A percentile compares a stretch with the other conserved stretches of the same genome.
Conservation (phyloP, 495 filamentous ascomycete species). For the Aspergillus cristatus region DNA sequence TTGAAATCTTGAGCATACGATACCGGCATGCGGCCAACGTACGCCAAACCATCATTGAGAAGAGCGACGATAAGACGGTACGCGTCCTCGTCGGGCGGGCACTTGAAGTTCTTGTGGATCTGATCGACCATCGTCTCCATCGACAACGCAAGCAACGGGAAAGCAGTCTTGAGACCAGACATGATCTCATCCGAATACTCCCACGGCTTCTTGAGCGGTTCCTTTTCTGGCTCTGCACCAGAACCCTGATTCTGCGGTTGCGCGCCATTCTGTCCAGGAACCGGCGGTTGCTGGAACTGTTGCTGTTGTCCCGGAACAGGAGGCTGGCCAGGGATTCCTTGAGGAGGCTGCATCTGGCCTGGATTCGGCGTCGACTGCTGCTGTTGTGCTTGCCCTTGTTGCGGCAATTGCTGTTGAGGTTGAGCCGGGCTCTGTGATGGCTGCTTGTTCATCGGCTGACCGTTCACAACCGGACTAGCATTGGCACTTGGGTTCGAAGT, state of each 20-base stretch:
- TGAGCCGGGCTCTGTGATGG: conserved; percentile 21
- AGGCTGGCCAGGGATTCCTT: conserved; percentile 13
- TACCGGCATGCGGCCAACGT: conserved; percentile 74
- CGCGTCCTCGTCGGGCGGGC: conserved; percentile 94
- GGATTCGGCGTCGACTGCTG: conserved; percentile 24
- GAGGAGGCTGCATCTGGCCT: conserved; percentile 16
- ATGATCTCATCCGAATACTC: conserved; percentile 94
- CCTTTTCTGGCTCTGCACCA: conserved; percentile 24
- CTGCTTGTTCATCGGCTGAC: conserved; percentile 24
- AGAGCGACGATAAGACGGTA: conserved; percentile 96
- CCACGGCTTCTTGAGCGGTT: conserved; percentile 71
- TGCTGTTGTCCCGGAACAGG: conserved; percentile 19
- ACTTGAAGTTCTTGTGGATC: conserved; percentile 97
- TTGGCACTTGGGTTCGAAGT: conserved; percentile 30
- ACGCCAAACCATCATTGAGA: conserved; percentile 83
- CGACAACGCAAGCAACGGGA: conserved; percentile 87
- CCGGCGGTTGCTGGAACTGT: conserved; percentile 23
- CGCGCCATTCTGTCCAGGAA: conserved; percentile 29
- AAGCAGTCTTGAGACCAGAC: conserved; percentile 87
- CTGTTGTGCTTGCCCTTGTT: conserved; percentile 16
- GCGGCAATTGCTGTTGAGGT: conserved; percentile 11
- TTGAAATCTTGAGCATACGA: conserved; percentile 88
- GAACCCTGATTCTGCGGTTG: conserved; percentile 19
- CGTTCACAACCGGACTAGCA: conserved; percentile 13
- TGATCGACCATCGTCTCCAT: conserved; percentile 99